These are phyloP conservation scores for Calonectria multiphialidica DNA, from an alignment of 2,329 filamentous ascomycete species.

Conservation along the genomic window DNA sequence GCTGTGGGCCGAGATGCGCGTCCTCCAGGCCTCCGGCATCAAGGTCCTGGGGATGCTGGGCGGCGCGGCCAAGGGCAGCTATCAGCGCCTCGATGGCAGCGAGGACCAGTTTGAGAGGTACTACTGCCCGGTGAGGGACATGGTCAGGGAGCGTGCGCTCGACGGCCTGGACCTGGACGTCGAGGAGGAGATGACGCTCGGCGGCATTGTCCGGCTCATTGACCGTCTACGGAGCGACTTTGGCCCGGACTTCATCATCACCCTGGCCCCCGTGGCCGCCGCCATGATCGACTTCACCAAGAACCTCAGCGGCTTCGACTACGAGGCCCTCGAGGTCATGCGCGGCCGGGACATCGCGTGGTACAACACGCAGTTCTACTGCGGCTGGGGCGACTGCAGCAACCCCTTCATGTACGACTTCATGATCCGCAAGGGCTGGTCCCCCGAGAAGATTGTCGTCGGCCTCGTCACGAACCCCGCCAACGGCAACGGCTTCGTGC, in stretches of 20 bases:
- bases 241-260: slow-evolving; percentile 78
- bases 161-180: slow-evolving; percentile 84
- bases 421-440: slow-evolving; percentile 75
- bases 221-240: slow-evolving; percentile 78
- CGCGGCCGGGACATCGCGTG: slow-evolving; percentile 77
- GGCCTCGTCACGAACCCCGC: slow-evolving; percentile 84
- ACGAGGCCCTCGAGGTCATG: slow-evolving; percentile 78
- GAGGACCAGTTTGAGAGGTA: slow-evolving; percentile 76
- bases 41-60: slow-evolving; percentile 90
- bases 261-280: slow-evolving; percentile 84
- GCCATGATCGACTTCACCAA: slow-evolving; percentile 67
- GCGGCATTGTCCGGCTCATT: slow-evolving; percentile 75
- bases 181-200: slow-evolving; percentile 80
- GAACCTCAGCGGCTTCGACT: slow-evolving; percentile 86
- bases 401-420: slow-evolving; percentile 61
- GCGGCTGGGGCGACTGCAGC: slow-evolving; percentile 78
- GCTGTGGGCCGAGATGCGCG: slow-evolving; percentile 82
- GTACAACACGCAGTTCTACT: slow-evolving; percentile 96
- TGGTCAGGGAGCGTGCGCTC: slow-evolving; percentile 71
- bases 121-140: slow-evolving; percentile 75
- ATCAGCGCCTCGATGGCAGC: slow-evolving; percentile 66
- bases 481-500: slow-evolving; percentile 73
- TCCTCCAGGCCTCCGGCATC: slow-evolving; percentile 79
- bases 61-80: slow-evolving; percentile 84
- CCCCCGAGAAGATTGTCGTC: slow-evolving; percentile 79